phyloP scores from a whole-genome alignment of 345 rosid genomes.

The Sonneratia caseolaris region DNA sequence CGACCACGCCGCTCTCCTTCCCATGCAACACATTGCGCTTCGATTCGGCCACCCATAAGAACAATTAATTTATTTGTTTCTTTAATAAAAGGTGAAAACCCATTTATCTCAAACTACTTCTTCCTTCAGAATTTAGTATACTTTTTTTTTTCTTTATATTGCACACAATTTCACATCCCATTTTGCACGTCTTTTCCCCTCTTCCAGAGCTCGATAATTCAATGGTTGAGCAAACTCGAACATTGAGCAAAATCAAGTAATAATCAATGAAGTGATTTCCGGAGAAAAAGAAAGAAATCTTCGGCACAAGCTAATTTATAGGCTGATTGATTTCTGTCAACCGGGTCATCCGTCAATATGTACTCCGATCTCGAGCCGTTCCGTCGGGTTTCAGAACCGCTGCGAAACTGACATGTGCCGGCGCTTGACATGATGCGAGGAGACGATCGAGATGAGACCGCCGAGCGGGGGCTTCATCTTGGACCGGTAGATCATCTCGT shows the following conservation, averaged over 20 bases:
- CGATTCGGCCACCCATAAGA: no score
- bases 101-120: no score
- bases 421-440: constrained; percentile 42
- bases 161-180: constrained; percentile 57
- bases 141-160: not conserved
- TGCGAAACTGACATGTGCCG: constrained; percentile 87
- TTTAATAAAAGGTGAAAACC: no score
- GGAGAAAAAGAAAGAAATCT: not conserved
- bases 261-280: constrained; percentile 20
- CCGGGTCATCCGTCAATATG: not conserved
- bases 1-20: constrained; percentile 69
- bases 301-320: constrained; percentile 7
- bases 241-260: constrained; percentile 5
- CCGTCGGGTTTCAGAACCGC: constrained; percentile 38
- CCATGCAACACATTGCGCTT: constrained; percentile 9
- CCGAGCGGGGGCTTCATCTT: constrained; percentile 84
- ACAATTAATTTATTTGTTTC: no score
- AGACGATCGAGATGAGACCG: constrained; percentile 71
- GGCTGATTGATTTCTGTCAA: constrained; percentile 5
- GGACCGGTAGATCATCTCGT: constrained; percentile 84
- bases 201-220: constrained; percentile 9
- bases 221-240: constrained; percentile 10
- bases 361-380: not conserved
- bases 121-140: no score
- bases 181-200: constrained; percentile 40